Evolutionary conservation across 129 eudicot species (phyloP).

Genomic region (Helianthus tuberosus): DNA sequence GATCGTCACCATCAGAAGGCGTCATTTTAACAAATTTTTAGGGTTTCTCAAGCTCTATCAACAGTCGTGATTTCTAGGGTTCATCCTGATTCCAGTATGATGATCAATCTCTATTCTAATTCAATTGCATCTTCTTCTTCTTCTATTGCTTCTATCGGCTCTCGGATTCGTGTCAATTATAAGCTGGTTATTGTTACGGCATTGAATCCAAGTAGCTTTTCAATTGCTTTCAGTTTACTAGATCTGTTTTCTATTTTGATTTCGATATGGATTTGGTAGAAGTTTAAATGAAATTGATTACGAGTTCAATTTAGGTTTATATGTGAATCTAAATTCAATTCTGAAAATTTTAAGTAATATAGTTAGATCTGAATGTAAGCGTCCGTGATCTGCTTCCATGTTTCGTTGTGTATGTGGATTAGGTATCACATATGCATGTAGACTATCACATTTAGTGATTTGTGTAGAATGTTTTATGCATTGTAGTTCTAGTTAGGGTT

Average conservation of each 20-base stretch:
- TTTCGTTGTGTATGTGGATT: not conserved
- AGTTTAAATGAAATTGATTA: no score
- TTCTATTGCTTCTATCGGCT: constrained; percentile 12
- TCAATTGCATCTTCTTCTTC: constrained; percentile 23
- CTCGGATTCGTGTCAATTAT: no score
- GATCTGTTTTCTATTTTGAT: no score
- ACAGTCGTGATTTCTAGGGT: constrained; percentile 30
- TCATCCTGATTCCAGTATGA: constrained; percentile 25
- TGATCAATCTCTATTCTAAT: constrained; percentile 15
- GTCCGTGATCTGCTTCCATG: not conserved
- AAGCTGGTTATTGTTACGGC: no score
- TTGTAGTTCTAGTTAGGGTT: not conserved
- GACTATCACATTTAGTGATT: not conserved
- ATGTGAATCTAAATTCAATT: not conserved
- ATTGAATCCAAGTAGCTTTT: no score
- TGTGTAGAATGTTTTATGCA: not conserved
- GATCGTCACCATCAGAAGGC: no score
- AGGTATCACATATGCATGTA: not conserved
- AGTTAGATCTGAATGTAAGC: not conserved
- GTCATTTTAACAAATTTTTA: no score
- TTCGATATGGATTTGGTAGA: no score
- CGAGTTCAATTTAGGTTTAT: not conserved
- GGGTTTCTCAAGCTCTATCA: no score
- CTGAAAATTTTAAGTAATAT: no score
- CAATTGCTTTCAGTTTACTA: no score